phyloP scores from a whole-genome alignment of 2,329 filamentous ascomycete species.

The Diplodia intermedia region DNA sequence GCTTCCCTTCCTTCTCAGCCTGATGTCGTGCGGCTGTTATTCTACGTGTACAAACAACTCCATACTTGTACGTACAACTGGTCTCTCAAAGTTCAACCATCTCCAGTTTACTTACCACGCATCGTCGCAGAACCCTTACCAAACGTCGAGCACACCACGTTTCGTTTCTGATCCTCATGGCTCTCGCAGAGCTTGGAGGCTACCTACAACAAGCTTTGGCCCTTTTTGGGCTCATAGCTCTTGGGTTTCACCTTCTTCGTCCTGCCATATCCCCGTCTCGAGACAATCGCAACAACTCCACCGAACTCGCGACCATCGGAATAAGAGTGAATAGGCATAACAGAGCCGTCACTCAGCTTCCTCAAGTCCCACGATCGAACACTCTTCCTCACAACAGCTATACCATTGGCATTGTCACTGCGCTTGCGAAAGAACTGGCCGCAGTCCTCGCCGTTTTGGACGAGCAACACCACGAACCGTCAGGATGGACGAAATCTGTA shows the following conservation, averaged over 20 bases:
- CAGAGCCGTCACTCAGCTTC: too few species aligned
- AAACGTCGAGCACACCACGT: too few species aligned
- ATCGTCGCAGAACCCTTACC: too few species aligned
- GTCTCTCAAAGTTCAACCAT: too few species aligned
- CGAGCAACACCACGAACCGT: neutral
- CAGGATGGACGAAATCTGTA: neutral
- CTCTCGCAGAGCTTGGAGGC: neutral
- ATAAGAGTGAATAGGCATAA: too few species aligned
- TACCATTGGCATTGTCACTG: neutral
- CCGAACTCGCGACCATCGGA: neutral
- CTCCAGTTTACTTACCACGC: too few species aligned
- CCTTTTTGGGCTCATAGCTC: neutral
- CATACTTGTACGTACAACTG: too few species aligned
- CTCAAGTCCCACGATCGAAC: too few species aligned
- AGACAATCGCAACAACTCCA: neutral
- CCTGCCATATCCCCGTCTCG: neutral
- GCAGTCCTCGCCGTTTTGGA: neutral
- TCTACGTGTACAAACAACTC: too few species aligned
- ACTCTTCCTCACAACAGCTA: neutral
- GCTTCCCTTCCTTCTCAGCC: too few species aligned
- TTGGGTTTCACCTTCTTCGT: neutral
- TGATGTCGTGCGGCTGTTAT: too few species aligned
- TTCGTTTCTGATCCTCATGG: neutral
- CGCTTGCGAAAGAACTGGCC: neutral
- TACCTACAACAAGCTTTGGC: neutral